phyloP scores from a whole-genome alignment of 495 filamentous ascomycete species.

The Parachaetomium inaequale region DNA sequence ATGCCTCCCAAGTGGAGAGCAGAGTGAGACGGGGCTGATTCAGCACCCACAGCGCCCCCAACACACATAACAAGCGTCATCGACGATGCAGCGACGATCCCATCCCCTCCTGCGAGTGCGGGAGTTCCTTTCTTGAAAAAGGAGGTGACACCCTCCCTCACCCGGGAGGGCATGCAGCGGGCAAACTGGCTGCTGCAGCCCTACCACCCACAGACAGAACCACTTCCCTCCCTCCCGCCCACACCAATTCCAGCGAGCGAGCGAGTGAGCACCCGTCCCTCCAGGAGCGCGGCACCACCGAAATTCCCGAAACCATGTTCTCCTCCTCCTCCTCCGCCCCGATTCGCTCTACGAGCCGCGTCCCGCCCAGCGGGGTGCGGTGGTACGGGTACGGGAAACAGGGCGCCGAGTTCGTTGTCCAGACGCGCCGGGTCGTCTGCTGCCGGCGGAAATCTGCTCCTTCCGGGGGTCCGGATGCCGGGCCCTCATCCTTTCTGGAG shows the following conservation, averaged over 20 bases:
- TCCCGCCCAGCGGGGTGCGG: conserved; percentile 19
- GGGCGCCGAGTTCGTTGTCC: conserved; percentile 23
- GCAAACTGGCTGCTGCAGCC: neutral
- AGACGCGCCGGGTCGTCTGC: conserved; percentile 17
- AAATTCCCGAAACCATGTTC: conserved; percentile 18
- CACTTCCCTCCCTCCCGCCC: neutral
- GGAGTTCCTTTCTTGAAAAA: neutral
- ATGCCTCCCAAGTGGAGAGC: neutral
- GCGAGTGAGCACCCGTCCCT: too few species aligned
- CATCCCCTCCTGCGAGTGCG: neutral
- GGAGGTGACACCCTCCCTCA: neutral
- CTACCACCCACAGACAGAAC: neutral
- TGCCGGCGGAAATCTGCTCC: conserved; percentile 14
- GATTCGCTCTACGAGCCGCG: conserved; percentile 29
- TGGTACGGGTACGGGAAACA: conserved; percentile 34
- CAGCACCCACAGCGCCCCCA: conserved; percentile 16
- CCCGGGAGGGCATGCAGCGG: too few species aligned
- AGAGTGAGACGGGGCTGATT: conserved; percentile 20
- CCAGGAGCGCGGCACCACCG: too few species aligned
- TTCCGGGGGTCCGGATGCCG: conserved; percentile 1
- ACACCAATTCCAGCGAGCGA: neutral
- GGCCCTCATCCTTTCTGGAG: conserved; percentile 13
- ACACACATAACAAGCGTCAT: neutral
- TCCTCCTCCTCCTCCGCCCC: conserved; percentile 17
- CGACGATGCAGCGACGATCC: neutral